A percentile compares a stretch with the other conserved stretches of the same genome.
These are phyloP conservation scores for Larix sibirica DNA, from an alignment of 83 land plant species.

Conservation along the genomic window DNA sequence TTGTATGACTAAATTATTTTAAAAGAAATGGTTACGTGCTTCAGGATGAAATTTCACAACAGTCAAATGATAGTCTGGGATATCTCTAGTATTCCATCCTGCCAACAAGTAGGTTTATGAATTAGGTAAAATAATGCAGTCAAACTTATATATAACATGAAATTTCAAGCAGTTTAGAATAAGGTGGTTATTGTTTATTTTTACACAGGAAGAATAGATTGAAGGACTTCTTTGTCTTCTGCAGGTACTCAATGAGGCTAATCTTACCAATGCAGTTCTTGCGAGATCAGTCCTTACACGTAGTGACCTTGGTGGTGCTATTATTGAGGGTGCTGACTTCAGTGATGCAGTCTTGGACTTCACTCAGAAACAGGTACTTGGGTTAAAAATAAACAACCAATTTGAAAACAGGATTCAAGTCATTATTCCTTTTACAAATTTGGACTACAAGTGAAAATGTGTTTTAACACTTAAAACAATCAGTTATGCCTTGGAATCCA, in stretches of 20 bases:
- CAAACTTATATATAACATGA: background rate
- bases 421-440: background rate
- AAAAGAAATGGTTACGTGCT: background rate
- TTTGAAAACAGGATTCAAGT: background rate
- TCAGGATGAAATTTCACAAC: background rate
- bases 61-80: background rate
- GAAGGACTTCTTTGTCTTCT: background rate
- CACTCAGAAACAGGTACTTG: constrained; percentile 82
- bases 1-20: background rate
- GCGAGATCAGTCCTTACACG: constrained; percentile 96
- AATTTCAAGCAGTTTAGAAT: background rate
- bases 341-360: constrained; percentile 98
- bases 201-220: background rate
- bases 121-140: background rate
- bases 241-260: constrained; percentile 98
- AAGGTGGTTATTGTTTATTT: background rate
- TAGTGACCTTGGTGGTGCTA: constrained; percentile 94
- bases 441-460: no score
- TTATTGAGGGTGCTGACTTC: constrained; percentile 96
- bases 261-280: constrained; percentile 95
- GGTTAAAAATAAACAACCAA: background rate
- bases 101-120: no score
- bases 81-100: background rate
- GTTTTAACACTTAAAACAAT: no score
- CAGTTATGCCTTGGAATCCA: no score